Evolutionary conservation across 495 filamentous ascomycete genomes (phyloP), one percentile per base, ranked within the genome.

Genomic region (Aspergillus biplanus): DNA sequence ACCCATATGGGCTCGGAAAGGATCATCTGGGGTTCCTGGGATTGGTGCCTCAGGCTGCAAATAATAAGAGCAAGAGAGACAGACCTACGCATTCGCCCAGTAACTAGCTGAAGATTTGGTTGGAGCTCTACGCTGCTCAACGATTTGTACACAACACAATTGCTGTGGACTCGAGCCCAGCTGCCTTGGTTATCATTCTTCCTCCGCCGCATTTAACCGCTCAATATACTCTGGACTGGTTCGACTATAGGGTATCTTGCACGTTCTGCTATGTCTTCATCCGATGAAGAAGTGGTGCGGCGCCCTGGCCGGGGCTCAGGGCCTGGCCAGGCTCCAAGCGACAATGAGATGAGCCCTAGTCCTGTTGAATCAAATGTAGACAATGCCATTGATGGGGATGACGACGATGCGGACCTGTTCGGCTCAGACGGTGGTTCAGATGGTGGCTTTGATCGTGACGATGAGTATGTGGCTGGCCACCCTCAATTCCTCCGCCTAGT

Each of bases 401-500:
- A 85, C 39, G 69, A 84, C 16, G 74, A 80, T 61, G 83, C 83
- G 55, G 90, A 91, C 64, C 81, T 93, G 12, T 93, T 93, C 58
- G 90, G 89, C 16, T 80, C 82, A 1, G 83, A 75, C 32, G 78
- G 73, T 3, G 78, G 73, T 6, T 73, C 69, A 6, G 78, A 83
- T 18, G 78, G 65, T 11, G 80, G 77, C 15, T 64, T 75, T 13
- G 80, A 78, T 7, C 68, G 76, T 37, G 64, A 76, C 18, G 64
- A 74, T 65, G 70, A 80, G 73, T 80, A 74, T 53, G 47, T 50
- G n/a, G 11, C n/a, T 11, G n/a, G 39, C 39, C 39, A n/a, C n/a
- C 39, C n/a, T 44, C 39, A 9, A 8, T 44, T 12, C n/a, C 11
- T 44, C 39, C 7, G 2, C 21, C 21, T 27, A 27, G 21, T 44